A percentile compares a stretch with the other conserved stretches of the same genome.
These are phyloP conservation scores for Kodamaea neixiangensis DNA, from an alignment of 805 yeast species.

Conservation along the genomic window DNA sequence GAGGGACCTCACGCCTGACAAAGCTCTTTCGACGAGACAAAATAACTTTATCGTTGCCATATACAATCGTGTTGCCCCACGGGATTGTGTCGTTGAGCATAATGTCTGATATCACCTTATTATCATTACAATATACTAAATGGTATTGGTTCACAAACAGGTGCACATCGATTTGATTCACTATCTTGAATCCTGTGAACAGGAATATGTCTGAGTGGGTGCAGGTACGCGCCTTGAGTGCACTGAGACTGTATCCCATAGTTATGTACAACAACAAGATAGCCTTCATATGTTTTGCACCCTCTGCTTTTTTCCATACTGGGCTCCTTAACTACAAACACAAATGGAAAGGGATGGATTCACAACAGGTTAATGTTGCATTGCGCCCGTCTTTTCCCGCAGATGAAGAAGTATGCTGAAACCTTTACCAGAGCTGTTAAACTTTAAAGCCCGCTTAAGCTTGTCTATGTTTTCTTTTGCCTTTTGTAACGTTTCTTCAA, in stretches of 20 bases:
- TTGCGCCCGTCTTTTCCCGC: neutral
- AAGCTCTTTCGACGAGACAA: constrained; percentile 25
- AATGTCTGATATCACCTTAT: constrained; percentile 24
- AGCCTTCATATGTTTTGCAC: neutral
- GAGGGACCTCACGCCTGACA: constrained; percentile 23
- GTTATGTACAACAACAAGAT: neutral
- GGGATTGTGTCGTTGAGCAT: constrained; percentile 23
- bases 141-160: constrained; percentile 19
- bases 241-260: neutral
- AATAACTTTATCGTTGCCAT: constrained; percentile 10
- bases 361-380: neutral
- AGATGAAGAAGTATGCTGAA: neutral
- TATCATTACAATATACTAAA: constrained; percentile 32
- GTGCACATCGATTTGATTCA: constrained; percentile 21
- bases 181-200: constrained; percentile 31
- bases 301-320: neutral
- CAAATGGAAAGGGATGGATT: neutral
- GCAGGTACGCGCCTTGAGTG: constrained; percentile 9
- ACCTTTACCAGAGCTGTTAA: neutral
- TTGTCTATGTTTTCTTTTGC: neutral
- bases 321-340: neutral
- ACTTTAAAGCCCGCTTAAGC: neutral
- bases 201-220: constrained; percentile 10
- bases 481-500: neutral
- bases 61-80: constrained; percentile 19